Evolutionary conservation across 148 eudicot genomes (phyloP), one percentile per base, ranked within the genome.

Genomic region (Bassia scoparia): DNA sequence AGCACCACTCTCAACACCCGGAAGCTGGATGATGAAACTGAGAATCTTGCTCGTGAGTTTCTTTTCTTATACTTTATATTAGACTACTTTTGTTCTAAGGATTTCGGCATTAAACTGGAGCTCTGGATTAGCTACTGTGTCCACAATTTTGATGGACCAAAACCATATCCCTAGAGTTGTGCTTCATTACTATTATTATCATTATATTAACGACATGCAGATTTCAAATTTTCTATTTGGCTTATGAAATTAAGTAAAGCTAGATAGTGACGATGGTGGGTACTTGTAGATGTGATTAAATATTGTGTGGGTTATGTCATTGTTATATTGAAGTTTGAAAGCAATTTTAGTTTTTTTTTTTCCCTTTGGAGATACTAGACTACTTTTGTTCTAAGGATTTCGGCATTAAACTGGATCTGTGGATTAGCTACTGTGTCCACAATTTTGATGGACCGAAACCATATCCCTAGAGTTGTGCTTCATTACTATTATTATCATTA

Each of bases 11-110:
- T 95, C 85, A 95, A 95, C 82, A 95, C 99, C 31, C 83, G 99
- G 79, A 95, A 95, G 79, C 92, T 95, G 64, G 99, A 90, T 84
- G 99, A 95, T 24, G 99, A 95, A 78, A 95, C 97, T 16, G 99
- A 95, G 66, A 88, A 87, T 76, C 89, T 95, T 67, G 74, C 91
- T 61, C 98, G 98, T 95, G 67, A 91, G 98, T 94, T 48, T 46
- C 69, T 33, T 64, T 44, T 12, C 55, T 37, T 3, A n/a, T n/a
- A 29, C 35, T 11, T 30, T 14, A 33, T 2, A 34, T 12, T 56
- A 16, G 33, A 46, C 18, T 12, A 8, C 21, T 35, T 61, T 38
- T 43, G 2, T 3, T 35, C 12, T 2, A 60, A 30, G 26, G 15
- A 37, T 3, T 43, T 16, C 37, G 16, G 37, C 4, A 8, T 26